Evolutionary conservation across 768 basidiomycete genomes (phyloP), one percentile per base, ranked within the genome.

Genomic region (Stropharia rugosoannulata): DNA sequence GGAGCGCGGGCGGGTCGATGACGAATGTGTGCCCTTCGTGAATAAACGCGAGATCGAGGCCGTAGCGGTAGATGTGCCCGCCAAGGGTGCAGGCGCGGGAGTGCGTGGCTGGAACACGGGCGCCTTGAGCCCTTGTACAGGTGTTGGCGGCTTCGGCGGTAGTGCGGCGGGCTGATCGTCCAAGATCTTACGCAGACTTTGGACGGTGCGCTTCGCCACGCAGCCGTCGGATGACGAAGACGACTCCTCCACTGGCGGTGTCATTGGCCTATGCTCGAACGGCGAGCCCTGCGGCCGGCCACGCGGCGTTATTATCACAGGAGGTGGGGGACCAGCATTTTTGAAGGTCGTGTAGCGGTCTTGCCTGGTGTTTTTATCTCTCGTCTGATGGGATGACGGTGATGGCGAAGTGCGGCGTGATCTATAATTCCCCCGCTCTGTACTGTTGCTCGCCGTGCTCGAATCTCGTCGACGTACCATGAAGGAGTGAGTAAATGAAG

Each of bases 31-130:
- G 32, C 69, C 77, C 58, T 84, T 86, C 0, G 88, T 89, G 62
- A 86, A 87, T 12, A 92, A 78, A n/a, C 86, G 78, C 19, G 89
- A 90, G 46, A 93, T 77, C 27, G 85, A 87, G 1, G 90, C 90
- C 1, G 90, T 93, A 1, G 90, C 86, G 4, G 75, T 87, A 3
- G 87, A 89, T 4, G 87, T 86, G n/a, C 81, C 77, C 4, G 80
- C 75, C 19, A 77, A 71, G 5, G 86, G 74, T 1, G 69, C 65
- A 9, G 83, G 81, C 9, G 77, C 74, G 1, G 87, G 85, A 2
- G 81, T 78, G 3, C 82, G 72, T 36, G 76, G 75, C 64, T 77
- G 61, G 54, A 77, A 73, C n/a, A 69, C 67, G 1, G 75, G 74
- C 0, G 73, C 61, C 7, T 63, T 64, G 0, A 67, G 63, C 4